Evolutionary conservation across 2,329 filamentous ascomycete genomes (phyloP), one percentile per base, ranked within the genome.

Genomic region (Hypoxylon sp.): DNA sequence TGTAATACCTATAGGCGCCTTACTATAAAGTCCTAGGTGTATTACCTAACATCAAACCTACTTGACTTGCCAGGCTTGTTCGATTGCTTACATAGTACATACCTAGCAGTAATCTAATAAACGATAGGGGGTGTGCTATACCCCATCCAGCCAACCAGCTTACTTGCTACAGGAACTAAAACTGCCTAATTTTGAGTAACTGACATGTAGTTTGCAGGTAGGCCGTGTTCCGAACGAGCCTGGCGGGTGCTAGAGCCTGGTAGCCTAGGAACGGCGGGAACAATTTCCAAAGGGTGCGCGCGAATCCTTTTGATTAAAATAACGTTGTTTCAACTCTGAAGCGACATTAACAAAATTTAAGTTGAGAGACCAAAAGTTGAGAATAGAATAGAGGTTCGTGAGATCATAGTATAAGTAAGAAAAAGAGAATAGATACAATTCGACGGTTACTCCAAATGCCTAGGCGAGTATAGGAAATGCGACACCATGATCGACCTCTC

Each of bases 321-420:
- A 67, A 66, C 44, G 56, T 56, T 61, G 56, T 64, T 67, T 67
- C 57, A 61, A 61, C 46, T 19, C 50, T 46, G 3, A 47, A 51
- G 30, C 30, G 24, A 39, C 24, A 49, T 26, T 41, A 24, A 13
- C 4, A 48, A 39, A 28, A 41, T 47, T 13, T 22, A 22, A 28
- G 22, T n/a, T 4, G 11, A 22, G 19, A 39, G 17, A 26, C 3
- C 6, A 44, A 19, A 28, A 28, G 17, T 15, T 19, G 32, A 49
- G 24, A 26, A 41, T 17, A 41, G 37, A 6, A 39, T 39, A 4
- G 13, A 41, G 37, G 19, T 19, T 41, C 6, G 8, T 41, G n/a
- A 41, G 19, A n/a, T 19, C 37, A 41, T 19, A 19, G 37, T 2
- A 41, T 41, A 19, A 15, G 34, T n/a, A 41, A 19, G n/a, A 39